These are phyloP conservation scores for Pochonia chlamydosporia DNA, from an alignment of 2,329 filamentous ascomycete genomes.

Conservation along the genomic window DNA sequence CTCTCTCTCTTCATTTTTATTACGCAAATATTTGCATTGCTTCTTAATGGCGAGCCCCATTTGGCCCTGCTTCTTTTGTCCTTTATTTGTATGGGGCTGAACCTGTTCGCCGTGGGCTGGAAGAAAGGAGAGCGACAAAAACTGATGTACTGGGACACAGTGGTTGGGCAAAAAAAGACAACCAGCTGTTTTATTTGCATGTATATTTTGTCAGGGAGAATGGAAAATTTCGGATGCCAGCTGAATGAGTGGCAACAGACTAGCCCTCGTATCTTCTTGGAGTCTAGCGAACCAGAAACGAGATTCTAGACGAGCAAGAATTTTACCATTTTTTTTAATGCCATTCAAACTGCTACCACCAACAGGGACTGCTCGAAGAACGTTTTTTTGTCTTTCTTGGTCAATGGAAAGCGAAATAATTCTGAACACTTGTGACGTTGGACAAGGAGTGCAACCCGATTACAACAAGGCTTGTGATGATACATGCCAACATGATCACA, in stretches of 20 bases:
- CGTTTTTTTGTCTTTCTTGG: not conserved
- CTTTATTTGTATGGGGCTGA: not conserved
- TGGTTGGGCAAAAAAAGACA: not conserved
- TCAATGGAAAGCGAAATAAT: too few species aligned
- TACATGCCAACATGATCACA: not conserved
- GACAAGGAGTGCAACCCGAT: too few species aligned
- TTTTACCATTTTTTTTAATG: not conserved
- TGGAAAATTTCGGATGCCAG: not conserved
- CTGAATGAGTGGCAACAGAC: not conserved
- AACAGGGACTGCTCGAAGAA: not conserved
- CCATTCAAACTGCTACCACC: not conserved
- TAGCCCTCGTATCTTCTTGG: not conserved
- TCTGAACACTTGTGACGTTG: too few species aligned
- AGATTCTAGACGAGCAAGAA: conserved; percentile 1
- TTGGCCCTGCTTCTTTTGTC: not conserved
- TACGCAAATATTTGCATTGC: not conserved
- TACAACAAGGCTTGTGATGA: too few species aligned
- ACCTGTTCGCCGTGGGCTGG: not conserved
- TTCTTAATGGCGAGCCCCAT: not conserved
- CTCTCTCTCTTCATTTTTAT: not conserved
- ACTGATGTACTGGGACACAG: not conserved
- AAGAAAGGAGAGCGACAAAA: not conserved
- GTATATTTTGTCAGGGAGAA: conserved; percentile 4
- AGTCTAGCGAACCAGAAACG: not conserved
- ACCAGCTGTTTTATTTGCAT: not conserved